A percentile compares a stretch with the other conserved stretches of the same genome.
Conservation (phyloP, 1,139 yeast genomes). For the Nematodospora anomalae region DNA sequence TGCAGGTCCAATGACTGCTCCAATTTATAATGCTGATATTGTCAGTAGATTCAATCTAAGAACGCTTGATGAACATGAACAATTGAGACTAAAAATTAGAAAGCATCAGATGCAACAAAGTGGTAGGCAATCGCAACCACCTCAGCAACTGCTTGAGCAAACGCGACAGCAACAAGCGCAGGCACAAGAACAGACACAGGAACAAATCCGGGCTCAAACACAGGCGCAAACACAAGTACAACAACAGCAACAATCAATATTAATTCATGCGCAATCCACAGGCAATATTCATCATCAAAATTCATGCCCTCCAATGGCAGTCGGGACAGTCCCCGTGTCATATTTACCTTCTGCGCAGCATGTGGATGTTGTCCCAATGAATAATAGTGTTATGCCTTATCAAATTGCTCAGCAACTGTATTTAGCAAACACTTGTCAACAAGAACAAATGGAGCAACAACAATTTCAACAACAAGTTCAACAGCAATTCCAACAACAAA, state of each 20-base stretch:
- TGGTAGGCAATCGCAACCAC: constrained; percentile 7
- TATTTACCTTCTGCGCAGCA: constrained; percentile 1
- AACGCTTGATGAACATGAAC: constrained; percentile 10
- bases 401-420: constrained; percentile 10
- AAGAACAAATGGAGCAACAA: constrained; percentile 9
- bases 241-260: constrained; percentile 10
- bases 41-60: constrained; percentile 7
- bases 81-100: constrained; percentile 4
- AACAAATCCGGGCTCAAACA: no score
- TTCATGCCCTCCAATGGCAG: background rate
- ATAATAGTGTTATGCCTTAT: constrained; percentile 5
- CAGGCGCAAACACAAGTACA: constrained; percentile 7
- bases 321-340: background rate
- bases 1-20: constrained; percentile 40
- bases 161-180: constrained; percentile 10
- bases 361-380: background rate
- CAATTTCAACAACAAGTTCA: constrained; percentile 1
- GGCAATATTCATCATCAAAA: constrained; percentile 1
- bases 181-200: constrained; percentile 8
- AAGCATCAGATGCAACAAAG: constrained; percentile 3
- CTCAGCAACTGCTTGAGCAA: constrained; percentile 11
- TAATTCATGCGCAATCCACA: constrained; percentile 12
- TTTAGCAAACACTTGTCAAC: constrained; percentile 9
- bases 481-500: constrained; percentile 3
- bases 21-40: constrained; percentile 29